Base-by-base conservation (phyloP, 208 protist species). In the Leishmania braziliensis region DNA sequence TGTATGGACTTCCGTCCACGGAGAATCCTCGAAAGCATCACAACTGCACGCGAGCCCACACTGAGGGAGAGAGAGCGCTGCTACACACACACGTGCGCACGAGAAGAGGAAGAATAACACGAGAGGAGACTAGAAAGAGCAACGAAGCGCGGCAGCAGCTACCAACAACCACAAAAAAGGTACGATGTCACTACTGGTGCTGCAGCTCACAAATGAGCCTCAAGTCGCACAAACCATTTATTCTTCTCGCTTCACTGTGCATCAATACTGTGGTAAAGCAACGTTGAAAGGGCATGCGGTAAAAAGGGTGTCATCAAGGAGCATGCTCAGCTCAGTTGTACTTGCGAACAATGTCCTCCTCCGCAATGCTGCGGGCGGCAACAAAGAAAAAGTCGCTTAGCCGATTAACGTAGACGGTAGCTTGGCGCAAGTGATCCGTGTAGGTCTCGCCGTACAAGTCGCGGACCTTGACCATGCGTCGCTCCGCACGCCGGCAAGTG, bases 381-480 rank as follows among this genome's bases (percentile, higher is more conserved):
- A 93, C 85, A 65, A 96, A 97, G 39, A 96, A 78, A 77, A 90
- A 96, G 65, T 97, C 92, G 80, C 80, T 89, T 18, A 96, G 84
- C 46, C 93, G 85, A 77, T 96, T 96, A 58, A 95, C 80, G 82
- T 88, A 97, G 23, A 88, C 86, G 23, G 75, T 82, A 36, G 84
- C 86, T 63, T 89, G 74, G 16, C 83, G 74, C 33, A 91, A 70
- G 68, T 88, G 82, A 73, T 86, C 85, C 23, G 60, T 84, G 80
- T 92, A 90, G 39, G 72, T 58, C 63, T 68, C 79, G 33, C 75
- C 75, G 78, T 87, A 83, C 36, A 75, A 33, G 39, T 87, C 83
- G 5, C 89, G 78, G 18, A 95, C 76, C 77, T 82, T 70, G 48
- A 91, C 81, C 71, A 96, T 84, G 54, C 70, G 60, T 43, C 92